Percentiles rank a stretch among this genome's conserved stretches.
Evolutionary conservation across 805 yeast genomes (phyloP).

Genomic region (Wickerhamiella alocasiicola): DNA sequence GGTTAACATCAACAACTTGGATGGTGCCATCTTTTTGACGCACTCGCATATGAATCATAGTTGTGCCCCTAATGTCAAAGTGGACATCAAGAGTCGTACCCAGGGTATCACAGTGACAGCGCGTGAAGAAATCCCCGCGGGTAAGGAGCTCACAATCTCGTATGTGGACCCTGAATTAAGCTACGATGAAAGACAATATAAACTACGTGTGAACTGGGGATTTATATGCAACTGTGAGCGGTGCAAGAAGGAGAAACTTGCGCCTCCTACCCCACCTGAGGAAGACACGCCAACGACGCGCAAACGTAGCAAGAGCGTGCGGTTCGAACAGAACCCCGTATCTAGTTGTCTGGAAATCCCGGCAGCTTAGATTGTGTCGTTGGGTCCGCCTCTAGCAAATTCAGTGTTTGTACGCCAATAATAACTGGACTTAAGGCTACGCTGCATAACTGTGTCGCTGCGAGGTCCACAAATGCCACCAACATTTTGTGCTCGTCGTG

Average conservation of each 20-base stretch:
- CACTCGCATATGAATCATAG: slow-evolving; percentile 67
- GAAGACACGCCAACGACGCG: slow-evolving; percentile 14
- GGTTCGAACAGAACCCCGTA: slow-evolving; percentile 19
- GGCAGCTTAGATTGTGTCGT: slow-evolving; percentile 6
- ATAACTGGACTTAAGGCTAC: slow-evolving; percentile 62
- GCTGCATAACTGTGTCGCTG: slow-evolving; percentile 64
- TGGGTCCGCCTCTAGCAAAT: slow-evolving; percentile 1
- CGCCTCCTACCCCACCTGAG: slow-evolving; percentile 1
- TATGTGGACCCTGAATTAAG: slow-evolving; percentile 59
- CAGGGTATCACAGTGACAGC: slow-evolving; percentile 53
- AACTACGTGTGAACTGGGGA: slow-evolving; percentile 66
- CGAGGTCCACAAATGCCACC: slow-evolving; percentile 58
- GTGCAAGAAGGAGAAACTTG: slow-evolving; percentile 35
- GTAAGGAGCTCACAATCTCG: slow-evolving; percentile 57
- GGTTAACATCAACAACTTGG: slow-evolving; percentile 61
- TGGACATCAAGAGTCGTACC: slow-evolving; percentile 35
- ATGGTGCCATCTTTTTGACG: slow-evolving; percentile 45
- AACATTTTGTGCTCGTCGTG: slow-evolving; percentile 24
- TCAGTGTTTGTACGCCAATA: slow-evolving; percentile 69
- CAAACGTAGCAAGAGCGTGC: slow-evolving; percentile 19
- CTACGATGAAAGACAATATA: slow-evolving; percentile 49
- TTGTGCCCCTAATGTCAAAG: slow-evolving; percentile 57
- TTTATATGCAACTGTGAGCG: slow-evolving; percentile 56
- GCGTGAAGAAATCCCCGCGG: slow-evolving; percentile 40
- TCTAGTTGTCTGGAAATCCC: slow-evolving; percentile 11